Conservation (phyloP, 257 asterid genomes). For the Euphrasia confusa region DNA sequence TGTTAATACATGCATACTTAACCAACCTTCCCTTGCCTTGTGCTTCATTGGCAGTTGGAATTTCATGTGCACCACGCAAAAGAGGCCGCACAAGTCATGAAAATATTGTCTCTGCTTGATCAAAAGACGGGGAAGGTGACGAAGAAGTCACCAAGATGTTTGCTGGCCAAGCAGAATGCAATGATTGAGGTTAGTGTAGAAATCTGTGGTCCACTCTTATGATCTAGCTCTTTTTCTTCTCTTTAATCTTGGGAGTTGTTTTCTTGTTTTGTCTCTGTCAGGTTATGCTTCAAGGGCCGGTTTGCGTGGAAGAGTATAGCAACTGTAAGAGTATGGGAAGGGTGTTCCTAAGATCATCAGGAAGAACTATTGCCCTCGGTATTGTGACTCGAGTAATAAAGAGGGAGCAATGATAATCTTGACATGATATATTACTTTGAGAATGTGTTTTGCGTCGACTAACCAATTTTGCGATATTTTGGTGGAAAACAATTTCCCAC, state of each 20-base stretch:
- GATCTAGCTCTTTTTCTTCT: not conserved
- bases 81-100: constrained; percentile 71
- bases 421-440: not conserved
- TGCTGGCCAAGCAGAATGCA: constrained; percentile 83
- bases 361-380: constrained; percentile 86
- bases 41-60: constrained; percentile 54
- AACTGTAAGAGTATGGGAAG: constrained; percentile 72
- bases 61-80: constrained; percentile 83
- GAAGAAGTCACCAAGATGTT: constrained; percentile 81
- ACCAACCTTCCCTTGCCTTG: not conserved
- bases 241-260: not conserved
- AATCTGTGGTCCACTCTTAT: not conserved
- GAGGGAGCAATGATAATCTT: not conserved
- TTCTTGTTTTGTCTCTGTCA: constrained; percentile 19
- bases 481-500: constrained; percentile 13
- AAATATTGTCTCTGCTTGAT: constrained; percentile 67
- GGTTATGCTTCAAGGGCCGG: constrained; percentile 62
- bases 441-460: constrained; percentile 7
- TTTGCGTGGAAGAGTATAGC: constrained; percentile 74
- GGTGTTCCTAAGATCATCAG: constrained; percentile 76
- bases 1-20: not conserved
- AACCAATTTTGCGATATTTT: constrained; percentile 24
- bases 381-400: constrained; percentile 49
- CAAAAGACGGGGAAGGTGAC: constrained; percentile 74
- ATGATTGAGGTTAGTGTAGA: constrained; percentile 61